These are phyloP conservation scores for Gossypium schwendimanii DNA, from an alignment of 441 rosid genomes.

Conservation along the genomic window DNA sequence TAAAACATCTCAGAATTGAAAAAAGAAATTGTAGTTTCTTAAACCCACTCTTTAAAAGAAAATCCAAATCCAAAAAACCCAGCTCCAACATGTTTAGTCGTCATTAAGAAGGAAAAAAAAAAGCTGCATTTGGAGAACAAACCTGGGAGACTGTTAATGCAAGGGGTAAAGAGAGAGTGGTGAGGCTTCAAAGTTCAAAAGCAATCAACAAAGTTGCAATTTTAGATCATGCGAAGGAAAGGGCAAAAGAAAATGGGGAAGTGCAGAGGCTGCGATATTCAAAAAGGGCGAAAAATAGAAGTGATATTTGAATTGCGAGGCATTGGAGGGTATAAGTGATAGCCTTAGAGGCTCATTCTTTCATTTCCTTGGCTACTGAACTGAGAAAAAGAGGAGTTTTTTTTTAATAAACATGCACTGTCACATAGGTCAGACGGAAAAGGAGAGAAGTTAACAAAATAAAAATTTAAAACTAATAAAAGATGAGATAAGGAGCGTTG, in stretches of 20 bases:
- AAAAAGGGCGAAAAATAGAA: background rate
- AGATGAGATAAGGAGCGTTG: background rate
- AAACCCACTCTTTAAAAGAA: background rate
- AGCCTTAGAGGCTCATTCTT: background rate
- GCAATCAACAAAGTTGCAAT: conserved; percentile 1
- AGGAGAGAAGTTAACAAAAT: background rate
- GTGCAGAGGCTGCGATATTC: background rate
- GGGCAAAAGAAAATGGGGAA: background rate
- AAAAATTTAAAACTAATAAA: background rate
- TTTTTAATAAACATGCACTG: background rate
- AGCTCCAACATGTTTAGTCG: background rate
- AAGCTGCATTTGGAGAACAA: conserved; percentile 4
- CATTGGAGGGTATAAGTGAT: background rate
- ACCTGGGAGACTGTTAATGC: background rate
- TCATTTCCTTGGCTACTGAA: background rate
- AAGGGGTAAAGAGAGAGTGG: too few relatives aligned
- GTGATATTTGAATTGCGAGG: background rate
- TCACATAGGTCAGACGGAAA: background rate
- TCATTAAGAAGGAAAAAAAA: background rate
- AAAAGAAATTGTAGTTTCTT: background rate
- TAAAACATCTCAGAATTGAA: background rate
- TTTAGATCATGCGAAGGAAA: background rate
- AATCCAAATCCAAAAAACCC: background rate
- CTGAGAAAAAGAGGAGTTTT: background rate
- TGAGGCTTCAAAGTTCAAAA: background rate